A percentile compares a stretch with the other conserved stretches of the same genome.
Evolutionary conservation across 352 stramenopile species (phyloP).

Genomic region (Phytophthora cryptogea): DNA sequence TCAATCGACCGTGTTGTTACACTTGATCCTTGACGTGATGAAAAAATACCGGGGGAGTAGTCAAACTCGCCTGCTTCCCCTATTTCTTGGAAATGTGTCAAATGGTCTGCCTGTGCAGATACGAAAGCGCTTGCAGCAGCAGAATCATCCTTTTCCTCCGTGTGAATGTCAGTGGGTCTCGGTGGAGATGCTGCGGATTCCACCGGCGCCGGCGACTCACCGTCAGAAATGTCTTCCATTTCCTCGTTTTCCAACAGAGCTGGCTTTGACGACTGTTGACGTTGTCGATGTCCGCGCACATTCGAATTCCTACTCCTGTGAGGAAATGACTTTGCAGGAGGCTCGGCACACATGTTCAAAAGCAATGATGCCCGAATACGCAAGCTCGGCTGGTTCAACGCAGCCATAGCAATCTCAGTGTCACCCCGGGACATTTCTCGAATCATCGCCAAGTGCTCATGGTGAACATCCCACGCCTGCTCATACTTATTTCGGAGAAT

Average conservation of each 20-base stretch:
- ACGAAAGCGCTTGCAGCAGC: constrained; percentile 22
- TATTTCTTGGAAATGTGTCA: constrained; percentile 34
- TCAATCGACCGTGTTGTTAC: constrained; percentile 32
- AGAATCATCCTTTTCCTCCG: constrained; percentile 13
- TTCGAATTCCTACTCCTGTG: constrained; percentile 40
- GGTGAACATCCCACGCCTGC: constrained; percentile 74
- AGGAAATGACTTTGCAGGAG: constrained; percentile 36
- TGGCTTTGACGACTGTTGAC: constrained; percentile 16
- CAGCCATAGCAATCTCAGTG: constrained; percentile 58
- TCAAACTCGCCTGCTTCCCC: constrained; percentile 25
- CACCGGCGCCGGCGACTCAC: constrained; percentile 7
- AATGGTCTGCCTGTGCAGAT: constrained; percentile 21
- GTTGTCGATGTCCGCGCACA: constrained; percentile 32
- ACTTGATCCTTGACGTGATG: constrained; percentile 50
- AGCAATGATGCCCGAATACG: constrained; percentile 62
- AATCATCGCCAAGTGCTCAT: constrained; percentile 77
- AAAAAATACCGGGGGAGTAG: constrained; percentile 78
- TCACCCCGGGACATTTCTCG: constrained; percentile 62
- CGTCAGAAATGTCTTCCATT: constrained; percentile 45
- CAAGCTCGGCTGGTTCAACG: constrained; percentile 70
- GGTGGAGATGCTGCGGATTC: constrained; percentile 6
- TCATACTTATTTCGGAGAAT: constrained; percentile 76
- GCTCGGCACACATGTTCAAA: constrained; percentile 72
- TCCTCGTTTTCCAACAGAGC: constrained; percentile 41
- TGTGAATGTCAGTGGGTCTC: constrained; percentile 4